Evolutionary conservation across 2,329 filamentous ascomycete genomes (phyloP).

Genomic region (Talaromyces rugulosus): DNA sequence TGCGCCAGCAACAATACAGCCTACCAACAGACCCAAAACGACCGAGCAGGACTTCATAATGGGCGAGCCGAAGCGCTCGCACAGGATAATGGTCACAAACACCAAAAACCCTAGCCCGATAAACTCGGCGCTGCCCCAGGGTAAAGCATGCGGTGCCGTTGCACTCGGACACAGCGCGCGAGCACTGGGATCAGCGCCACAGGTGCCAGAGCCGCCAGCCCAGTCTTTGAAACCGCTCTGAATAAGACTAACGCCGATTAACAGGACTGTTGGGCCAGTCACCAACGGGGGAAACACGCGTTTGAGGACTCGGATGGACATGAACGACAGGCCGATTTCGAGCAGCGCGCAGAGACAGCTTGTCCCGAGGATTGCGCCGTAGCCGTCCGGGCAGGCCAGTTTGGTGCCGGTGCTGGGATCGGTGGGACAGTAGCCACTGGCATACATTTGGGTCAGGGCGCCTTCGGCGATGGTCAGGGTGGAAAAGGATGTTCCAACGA

Average conservation of each 20-base stretch:
- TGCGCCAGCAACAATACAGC: conserved; percentile 63
- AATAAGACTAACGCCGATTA: conserved; percentile 64
- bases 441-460: conserved; percentile 61
- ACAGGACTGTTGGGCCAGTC: conserved; percentile 62
- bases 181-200: conserved; percentile 37
- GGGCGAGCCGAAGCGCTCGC: conserved; percentile 64
- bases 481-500: conserved; percentile 65
- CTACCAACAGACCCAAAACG: conserved; percentile 60
- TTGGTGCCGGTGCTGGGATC: conserved; percentile 45
- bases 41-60: conserved; percentile 68
- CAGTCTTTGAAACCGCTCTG: conserved; percentile 61
- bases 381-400: conserved; percentile 62
- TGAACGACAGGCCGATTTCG: conserved; percentile 63
- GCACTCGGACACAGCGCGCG: conserved; percentile 57
- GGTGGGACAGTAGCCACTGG: conserved; percentile 58
- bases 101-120: conserved; percentile 65
- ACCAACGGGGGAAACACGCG: conserved; percentile 65
- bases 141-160: conserved; percentile 57
- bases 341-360: conserved; percentile 46
- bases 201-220: conserved; percentile 60
- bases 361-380: conserved; percentile 62
- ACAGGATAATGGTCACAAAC: conserved; percentile 63
- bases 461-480: conserved; percentile 62
- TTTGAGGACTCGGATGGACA: conserved; percentile 56
- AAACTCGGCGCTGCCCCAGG: conserved; percentile 61